Percentiles rank a stretch among this genome's conserved stretches.
Conservation (phyloP, 257 asterid genomes). For the Solanum pinnatisectum region DNA sequence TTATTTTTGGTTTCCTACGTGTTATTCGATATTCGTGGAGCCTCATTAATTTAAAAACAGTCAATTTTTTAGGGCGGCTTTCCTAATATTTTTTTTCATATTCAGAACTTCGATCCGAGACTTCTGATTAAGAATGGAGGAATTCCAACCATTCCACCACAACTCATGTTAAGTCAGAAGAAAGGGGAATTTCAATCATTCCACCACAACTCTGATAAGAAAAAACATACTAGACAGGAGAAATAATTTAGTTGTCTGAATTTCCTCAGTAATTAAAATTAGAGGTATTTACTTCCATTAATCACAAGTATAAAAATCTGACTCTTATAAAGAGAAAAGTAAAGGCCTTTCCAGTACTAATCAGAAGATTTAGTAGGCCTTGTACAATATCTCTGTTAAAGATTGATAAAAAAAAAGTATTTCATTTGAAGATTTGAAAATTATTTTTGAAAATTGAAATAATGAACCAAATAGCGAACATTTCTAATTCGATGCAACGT, state of each 20-base stretch:
- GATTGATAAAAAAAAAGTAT: not conserved
- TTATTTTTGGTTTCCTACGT: not conserved
- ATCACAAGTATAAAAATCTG: not conserved
- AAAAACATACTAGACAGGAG: not conserved
- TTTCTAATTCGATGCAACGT: not conserved
- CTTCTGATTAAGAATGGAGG: not conserved
- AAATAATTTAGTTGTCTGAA: not conserved
- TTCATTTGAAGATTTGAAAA: not conserved
- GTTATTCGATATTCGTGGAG: not conserved
- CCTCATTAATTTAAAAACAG: not conserved
- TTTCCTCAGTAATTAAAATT: not conserved
- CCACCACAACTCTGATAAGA: not conserved
- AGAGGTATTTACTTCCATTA: not conserved
- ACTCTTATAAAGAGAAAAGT: not conserved
- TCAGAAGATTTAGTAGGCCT: not conserved
- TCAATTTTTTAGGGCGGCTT: too few relatives aligned
- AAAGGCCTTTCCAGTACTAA: not conserved
- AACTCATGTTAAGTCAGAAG: too few relatives aligned
- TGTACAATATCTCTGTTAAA: not conserved
- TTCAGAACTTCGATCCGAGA: fast-evolving
- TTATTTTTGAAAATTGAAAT: not conserved
- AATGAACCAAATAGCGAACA: not conserved
- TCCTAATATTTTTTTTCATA: not conserved
- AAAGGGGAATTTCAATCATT: not conserved
- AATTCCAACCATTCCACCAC: fast-evolving